A percentile compares a stretch with the other conserved stretches of the same genome.
These are phyloP conservation scores for Sporormia fimetaria DNA, from an alignment of 495 filamentous ascomycete species.

Conservation along the genomic window DNA sequence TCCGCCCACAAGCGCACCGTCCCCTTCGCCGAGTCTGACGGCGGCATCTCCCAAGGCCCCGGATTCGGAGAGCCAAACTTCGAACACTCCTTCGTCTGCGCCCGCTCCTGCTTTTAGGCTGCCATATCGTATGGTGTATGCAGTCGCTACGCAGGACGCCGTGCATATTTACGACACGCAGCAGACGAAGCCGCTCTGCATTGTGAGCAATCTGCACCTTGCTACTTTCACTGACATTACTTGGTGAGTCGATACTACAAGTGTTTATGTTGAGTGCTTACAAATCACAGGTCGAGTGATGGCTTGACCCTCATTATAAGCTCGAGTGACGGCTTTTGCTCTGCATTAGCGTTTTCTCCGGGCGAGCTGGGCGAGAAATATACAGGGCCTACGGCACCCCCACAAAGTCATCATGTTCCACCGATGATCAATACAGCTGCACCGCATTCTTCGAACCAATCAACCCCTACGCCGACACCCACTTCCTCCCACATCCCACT, in stretches of 20 bases:
- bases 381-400: slow-evolving; percentile 44
- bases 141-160: slow-evolving; percentile 92
- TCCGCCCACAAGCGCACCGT: slow-evolving; percentile 44
- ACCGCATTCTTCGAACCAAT: slow-evolving; percentile 21
- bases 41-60: slow-evolving; percentile 42
- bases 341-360: slow-evolving; percentile 67
- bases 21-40: slow-evolving; percentile 35
- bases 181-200: slow-evolving; percentile 79
- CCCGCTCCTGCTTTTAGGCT: slow-evolving; percentile 55
- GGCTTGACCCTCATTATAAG: slow-evolving; percentile 87
- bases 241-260: slow-evolving; percentile 51
- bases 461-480: slow-evolving; percentile 27
- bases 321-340: slow-evolving; percentile 97
- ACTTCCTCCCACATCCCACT: slow-evolving; percentile 19
- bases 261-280: slow-evolving; percentile 17
- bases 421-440: slow-evolving; percentile 26
- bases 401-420: slow-evolving; percentile 32
- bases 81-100: slow-evolving; percentile 45
- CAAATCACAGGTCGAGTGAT: slow-evolving; percentile 69
- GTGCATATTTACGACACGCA: slow-evolving; percentile 97
- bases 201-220: slow-evolving; percentile 93
- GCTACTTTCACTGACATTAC: slow-evolving; percentile 94
- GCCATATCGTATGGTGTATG: slow-evolving; percentile 90
- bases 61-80: slow-evolving; percentile 44
- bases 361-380: slow-evolving; percentile 85